Percentiles rank a stretch among this genome's conserved stretches.
These are phyloP conservation scores for Solanum corneliomulleri DNA, from an alignment of 257 asterid species.

Conservation along the genomic window DNA sequence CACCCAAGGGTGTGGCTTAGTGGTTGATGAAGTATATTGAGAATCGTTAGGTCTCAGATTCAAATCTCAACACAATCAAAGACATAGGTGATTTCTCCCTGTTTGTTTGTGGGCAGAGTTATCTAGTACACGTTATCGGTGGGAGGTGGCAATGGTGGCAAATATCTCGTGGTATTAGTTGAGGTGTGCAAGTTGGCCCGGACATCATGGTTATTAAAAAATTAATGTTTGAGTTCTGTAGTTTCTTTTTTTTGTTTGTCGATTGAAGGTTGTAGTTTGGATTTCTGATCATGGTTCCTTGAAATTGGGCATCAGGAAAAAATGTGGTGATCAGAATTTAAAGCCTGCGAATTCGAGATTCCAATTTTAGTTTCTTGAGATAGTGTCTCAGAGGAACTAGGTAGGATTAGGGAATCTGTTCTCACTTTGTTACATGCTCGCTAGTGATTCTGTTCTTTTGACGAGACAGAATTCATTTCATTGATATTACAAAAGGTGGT, in stretches of 20 bases:
- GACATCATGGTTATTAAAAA: background rate
- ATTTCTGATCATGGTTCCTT: background rate
- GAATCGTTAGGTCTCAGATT: background rate
- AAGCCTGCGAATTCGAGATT: background rate
- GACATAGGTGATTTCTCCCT: background rate
- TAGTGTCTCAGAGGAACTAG: background rate
- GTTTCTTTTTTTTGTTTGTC: background rate
- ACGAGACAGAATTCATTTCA: background rate
- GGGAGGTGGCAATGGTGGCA: background rate
- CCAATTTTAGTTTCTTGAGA: background rate
- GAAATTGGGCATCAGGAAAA: background rate
- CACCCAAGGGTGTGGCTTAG: background rate
- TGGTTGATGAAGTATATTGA: background rate
- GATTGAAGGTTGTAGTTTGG: background rate
- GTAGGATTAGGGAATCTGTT: background rate
- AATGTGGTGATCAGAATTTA: background rate
- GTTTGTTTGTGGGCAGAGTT: background rate
- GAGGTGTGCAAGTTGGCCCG: background rate
- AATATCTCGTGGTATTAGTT: background rate
- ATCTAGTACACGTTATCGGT: background rate
- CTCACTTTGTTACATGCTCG: background rate
- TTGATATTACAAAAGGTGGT: background rate
- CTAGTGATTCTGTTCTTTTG: background rate
- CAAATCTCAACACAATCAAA: background rate
- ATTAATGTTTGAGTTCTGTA: background rate